Base-by-base conservation (phyloP, 1,284 basidiomycete genomes). In the Veloboletus limbatus region DNA sequence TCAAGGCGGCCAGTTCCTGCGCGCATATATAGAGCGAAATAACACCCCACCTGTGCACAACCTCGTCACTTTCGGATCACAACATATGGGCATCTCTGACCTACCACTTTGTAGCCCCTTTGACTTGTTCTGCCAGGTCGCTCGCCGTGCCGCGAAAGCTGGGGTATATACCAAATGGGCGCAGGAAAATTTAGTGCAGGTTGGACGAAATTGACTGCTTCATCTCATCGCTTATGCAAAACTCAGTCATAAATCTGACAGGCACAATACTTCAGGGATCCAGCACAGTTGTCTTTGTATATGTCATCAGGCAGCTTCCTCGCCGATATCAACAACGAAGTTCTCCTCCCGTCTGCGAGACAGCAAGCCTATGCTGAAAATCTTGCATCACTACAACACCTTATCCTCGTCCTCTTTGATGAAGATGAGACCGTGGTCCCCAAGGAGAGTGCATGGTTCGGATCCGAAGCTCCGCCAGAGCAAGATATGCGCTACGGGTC, bases 241-340 rank as follows among this genome's bases (percentile, higher is more conserved):
- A 38, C 45, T 50, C 22, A 43, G n/a, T 22, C 28, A 28, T 30
- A 39, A 22, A n/a, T 35, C 34, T 8, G 39, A 28, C 54, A 92
- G 78, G 96, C 96, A 1, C 93, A 97, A 61, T 99, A 98, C 69
- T 98, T 80, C 68, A 83, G 96, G 31, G 94, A 98, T 68, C 86
- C 90, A 5, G 70, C 69, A n/a, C 80, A 84, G 20, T 71, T 94
- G 37, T 76, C 78, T 6, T 67, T 74, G 8, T 99, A 97, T 63
- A 73, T 90, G 27, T 60, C 70, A 4, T 66, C 77, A 6, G 94
- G 91, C 66, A 70, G 69, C 31, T 92, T 91, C 65, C 72, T 93
- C 16, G 68, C 83, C 0, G 75, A 76, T 13, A 81, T 92, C 63
- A 92, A 92, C 68, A 90, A 89, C 59, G 88, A 92, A 62, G 51